phyloP scores from a whole-genome alignment of 345 rosid genomes.

The Pistacia atlantica region DNA sequence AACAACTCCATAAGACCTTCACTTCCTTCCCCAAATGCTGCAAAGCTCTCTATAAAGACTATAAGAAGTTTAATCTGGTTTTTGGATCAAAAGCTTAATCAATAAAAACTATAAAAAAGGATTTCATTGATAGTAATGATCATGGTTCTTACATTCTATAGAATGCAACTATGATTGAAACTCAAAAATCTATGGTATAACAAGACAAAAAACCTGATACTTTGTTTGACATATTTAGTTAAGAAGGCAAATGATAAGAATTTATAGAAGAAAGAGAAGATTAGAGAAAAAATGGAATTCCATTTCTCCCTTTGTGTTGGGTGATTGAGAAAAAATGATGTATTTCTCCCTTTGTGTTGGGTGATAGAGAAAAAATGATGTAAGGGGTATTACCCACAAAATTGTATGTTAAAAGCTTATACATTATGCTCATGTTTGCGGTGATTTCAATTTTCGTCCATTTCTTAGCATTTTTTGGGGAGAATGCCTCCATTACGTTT shows the following conservation, averaged over 20 bases:
- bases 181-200: too few species aligned
- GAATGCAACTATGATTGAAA: background rate
- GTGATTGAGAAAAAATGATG: too few species aligned
- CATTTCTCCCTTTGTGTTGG: too few species aligned
- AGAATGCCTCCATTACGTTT: too few species aligned
- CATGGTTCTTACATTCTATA: background rate
- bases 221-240: background rate
- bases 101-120: background rate
- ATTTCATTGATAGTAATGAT: background rate
- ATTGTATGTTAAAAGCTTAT: too few species aligned
- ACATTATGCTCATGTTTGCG: too few species aligned
- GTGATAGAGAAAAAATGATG: too few species aligned
- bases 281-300: background rate
- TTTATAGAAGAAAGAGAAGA: background rate
- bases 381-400: too few species aligned
- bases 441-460: too few species aligned
- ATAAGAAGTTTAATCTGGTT: background rate
- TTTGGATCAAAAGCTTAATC: slow-evolving; percentile 2
- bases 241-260: background rate
- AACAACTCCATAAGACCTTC: background rate
- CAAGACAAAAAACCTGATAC: background rate
- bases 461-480: too few species aligned
- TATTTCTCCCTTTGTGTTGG: too few species aligned
- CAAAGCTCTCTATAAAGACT: background rate
- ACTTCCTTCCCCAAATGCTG: background rate